Conservation (phyloP, 2,329 filamentous ascomycete species). For the Geosmithia putterillii region DNA sequence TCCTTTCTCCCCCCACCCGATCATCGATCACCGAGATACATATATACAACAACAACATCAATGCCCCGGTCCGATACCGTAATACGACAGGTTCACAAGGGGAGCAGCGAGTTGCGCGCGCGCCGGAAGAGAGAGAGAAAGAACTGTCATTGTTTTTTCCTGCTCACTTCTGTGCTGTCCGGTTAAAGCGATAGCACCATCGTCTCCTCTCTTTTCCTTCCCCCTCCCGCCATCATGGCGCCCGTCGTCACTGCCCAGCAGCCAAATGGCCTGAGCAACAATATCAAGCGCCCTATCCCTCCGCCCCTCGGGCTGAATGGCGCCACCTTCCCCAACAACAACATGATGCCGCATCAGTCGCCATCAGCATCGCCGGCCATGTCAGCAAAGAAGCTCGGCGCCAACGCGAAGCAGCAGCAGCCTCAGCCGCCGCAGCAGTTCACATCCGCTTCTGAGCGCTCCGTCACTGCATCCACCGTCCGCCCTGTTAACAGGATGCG, state of each 20-base stretch:
- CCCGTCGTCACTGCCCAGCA: conserved; percentile 28
- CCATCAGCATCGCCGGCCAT: conserved; percentile 48
- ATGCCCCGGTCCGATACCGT: no score
- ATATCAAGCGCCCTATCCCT: conserved; percentile 57
- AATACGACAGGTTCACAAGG: no score
- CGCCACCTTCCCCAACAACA: no score
- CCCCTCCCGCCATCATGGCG: conserved; percentile 37
- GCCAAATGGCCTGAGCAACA: conserved; percentile 30
- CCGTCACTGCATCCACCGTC: conserved; percentile 25
- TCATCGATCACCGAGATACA: no score
- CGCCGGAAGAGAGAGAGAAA: no score
- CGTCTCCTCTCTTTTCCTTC: no score
- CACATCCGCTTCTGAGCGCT: conserved; percentile 14
- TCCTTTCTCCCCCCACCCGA: no score
- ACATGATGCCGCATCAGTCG: conserved; percentile 32
- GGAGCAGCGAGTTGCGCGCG: no score
- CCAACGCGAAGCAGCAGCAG: conserved; percentile 19
- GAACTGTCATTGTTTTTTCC: no score
- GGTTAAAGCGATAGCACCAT: no score
- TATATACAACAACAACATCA: no score
- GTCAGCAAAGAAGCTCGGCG: conserved; percentile 38
- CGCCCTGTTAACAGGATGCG: conserved; percentile 45
- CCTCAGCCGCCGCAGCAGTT: conserved; percentile 13
- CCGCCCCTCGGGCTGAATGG: conserved; percentile 54
- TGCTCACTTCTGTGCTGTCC: no score